Conservation (phyloP, 768 basidiomycete genomes). For the Serendipita sp. region DNA sequence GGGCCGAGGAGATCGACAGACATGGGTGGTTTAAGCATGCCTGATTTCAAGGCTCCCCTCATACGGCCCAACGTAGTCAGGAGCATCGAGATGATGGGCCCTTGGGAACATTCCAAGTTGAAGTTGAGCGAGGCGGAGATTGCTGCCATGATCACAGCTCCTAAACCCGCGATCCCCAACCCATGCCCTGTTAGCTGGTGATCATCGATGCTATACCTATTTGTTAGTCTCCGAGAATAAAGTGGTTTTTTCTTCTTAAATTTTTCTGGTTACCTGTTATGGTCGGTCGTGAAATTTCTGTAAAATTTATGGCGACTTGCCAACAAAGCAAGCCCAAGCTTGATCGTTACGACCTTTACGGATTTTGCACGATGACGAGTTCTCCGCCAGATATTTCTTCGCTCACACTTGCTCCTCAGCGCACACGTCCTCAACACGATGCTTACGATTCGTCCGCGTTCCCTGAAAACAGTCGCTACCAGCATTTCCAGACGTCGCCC, state of each 20-base stretch:
- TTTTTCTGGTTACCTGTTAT: neutral
- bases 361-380: constrained; percentile 39
- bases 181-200: constrained; percentile 5
- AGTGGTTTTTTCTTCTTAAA: neutral
- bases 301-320: neutral
- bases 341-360: constrained; percentile 5
- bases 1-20: neutral
- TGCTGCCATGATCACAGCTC: constrained; percentile 3
- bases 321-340: neutral
- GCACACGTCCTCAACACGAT: constrained; percentile 44
- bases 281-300: neutral
- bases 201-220: neutral
- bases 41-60: neutral
- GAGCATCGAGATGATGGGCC: constrained; percentile 1
- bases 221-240: neutral
- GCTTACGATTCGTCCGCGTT: constrained; percentile 78
- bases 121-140: neutral
- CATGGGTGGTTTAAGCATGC: neutral
- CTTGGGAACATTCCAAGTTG: constrained; percentile 3
- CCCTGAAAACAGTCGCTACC: constrained; percentile 39
- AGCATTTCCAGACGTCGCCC: constrained; percentile 54
- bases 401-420: constrained; percentile 48
- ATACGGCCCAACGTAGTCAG: neutral
- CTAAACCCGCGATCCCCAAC: neutral
- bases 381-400: constrained; percentile 69